A percentile compares a stretch with the other conserved stretches of the same genome.
phyloP scores from a whole-genome alignment of 148 eudicot species.

The Camellia lanceoleosa region DNA sequence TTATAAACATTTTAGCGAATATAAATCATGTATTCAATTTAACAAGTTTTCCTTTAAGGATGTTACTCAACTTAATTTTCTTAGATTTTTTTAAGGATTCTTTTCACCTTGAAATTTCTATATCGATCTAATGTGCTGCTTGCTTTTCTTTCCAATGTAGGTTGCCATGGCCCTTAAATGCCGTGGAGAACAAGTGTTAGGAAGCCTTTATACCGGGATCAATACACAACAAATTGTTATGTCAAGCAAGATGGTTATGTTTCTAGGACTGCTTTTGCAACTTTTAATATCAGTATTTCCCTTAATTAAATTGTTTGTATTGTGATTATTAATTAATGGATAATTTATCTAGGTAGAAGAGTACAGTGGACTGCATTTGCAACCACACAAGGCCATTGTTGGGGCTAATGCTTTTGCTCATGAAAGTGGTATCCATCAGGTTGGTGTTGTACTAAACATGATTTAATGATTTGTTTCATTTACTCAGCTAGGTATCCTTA shows the following conservation, averaged over 20 bases:
- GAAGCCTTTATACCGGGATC: slow-evolving; percentile 54
- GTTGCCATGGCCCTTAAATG: slow-evolving; percentile 64
- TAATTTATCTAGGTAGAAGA: slow-evolving; percentile 46
- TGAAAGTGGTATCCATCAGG: slow-evolving; percentile 69
- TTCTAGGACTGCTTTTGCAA: not conserved
- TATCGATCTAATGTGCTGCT: not conserved
- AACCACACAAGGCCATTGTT: slow-evolving; percentile 65
- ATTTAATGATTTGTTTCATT: not conserved
- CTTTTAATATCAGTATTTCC: not conserved
- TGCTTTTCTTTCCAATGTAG: slow-evolving; percentile 26
- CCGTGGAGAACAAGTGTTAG: slow-evolving; percentile 47
- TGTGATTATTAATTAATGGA: not conserved
- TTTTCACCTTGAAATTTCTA: not conserved
- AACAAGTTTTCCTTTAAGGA: not conserved
- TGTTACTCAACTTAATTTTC: not conserved
- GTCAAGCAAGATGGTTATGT: slow-evolving; percentile 61
- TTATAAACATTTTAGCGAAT: not conserved
- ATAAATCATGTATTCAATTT: not conserved
- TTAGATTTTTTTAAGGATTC: not conserved
- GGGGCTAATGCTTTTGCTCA: slow-evolving; percentile 66
- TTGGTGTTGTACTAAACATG: slow-evolving; percentile 10
- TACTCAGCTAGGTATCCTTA: not conserved
- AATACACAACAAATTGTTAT: slow-evolving; percentile 48
- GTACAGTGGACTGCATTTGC: slow-evolving; percentile 48
- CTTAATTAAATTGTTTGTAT: not conserved